Evolutionary conservation across 1,284 basidiomycete species (phyloP), one percentile per base, ranked within the genome.

Genomic region (Apiotrichum mycotoxinovorans): DNA sequence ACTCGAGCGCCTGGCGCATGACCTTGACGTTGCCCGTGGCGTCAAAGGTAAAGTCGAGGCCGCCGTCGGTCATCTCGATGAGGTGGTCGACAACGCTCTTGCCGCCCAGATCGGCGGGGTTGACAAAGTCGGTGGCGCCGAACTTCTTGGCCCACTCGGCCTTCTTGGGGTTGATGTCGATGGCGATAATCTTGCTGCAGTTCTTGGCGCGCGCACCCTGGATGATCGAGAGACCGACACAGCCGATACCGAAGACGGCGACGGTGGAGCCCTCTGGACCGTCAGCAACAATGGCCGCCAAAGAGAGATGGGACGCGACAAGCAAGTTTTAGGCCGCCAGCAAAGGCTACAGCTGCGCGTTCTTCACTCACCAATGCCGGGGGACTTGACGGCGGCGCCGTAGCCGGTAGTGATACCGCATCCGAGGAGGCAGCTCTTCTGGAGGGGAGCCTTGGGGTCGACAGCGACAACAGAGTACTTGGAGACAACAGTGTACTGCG

Each of bases 401-500:
- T 76, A 79, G 42, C 92, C 93, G n/a, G 95, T 98, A 38, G 95
- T 98, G 72, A 98, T 94, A 71, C 93, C 93, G 67, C 94, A 97
- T 18, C 94, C 93, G 20, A 93, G 83, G 52, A 99, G 82, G 78
- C 96, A 98, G 23, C 93, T 89, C 74, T 93, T 96, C 52, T 98
- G 88, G 33, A 98, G 84, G 12, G 91, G 89, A 1, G 95, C 96
- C 66, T 85, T 81, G 61, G 85, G 82, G 79, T 88, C 86, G 61
- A 98, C 86, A 25, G 90, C 86, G 42, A 98, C 95, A 23, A 99
- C 89, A 34, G 94, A 98, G 61, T 93, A 93, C 70, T 99, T 91
- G 50, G 92, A 91, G 5, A 98, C 93, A 56, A 98, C 96, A 14
- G 96, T 98, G 82, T 98, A 99, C 77, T 98, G 94, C 25, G 92